Evolutionary conservation across 345 rosid genomes (phyloP), one percentile per base, ranked within the genome.

Genomic region (Lepidium sativum): DNA sequence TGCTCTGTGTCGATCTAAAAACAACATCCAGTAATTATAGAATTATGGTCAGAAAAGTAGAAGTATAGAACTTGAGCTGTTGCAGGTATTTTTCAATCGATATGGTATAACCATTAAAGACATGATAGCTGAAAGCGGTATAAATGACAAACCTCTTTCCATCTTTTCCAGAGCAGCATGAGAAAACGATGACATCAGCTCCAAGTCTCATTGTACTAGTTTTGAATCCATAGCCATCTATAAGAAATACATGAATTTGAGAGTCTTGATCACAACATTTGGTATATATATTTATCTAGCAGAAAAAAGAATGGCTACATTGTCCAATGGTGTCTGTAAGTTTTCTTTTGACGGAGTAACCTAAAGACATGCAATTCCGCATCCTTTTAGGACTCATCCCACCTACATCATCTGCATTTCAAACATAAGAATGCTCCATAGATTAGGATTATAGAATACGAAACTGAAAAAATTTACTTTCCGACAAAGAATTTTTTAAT

Each of bases 131-230:
- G 59, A 56, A 15, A 49, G 21, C 10, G 6, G 23, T 20, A 18
- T 4, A 60, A 47, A 72, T 20, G 14, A 57, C 74, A 25, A 68
- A 89, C 98, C 86, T 71, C 54, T 73, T 84, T 68, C 87, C 86
- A 80, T 81, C 76, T 71, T 79, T 73, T 45, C 88, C 96, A 43
- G 21, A 15, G 70, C 85, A 83, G 21, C 96, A 85, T 18, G 99
- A 86, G 77, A 92, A 92, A 6, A 92, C 99, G 50, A 92, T 86
- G 53, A 86, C 99, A 89, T 92, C 99, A 52, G 96, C 99, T 27
- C 99, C 99, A 9, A 92, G 92, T 72, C 99, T 84, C 99, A 92
- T 92, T 27, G 98, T 92, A 75, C 99, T 92, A 12, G 97, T 89
- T 83, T 92, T 92, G 72, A 92, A 92, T 54, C 98, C 98, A 80